Evolutionary conservation across 176 grass and related monocot species (phyloP).

Genomic region (Aegilops sharonensis): DNA sequence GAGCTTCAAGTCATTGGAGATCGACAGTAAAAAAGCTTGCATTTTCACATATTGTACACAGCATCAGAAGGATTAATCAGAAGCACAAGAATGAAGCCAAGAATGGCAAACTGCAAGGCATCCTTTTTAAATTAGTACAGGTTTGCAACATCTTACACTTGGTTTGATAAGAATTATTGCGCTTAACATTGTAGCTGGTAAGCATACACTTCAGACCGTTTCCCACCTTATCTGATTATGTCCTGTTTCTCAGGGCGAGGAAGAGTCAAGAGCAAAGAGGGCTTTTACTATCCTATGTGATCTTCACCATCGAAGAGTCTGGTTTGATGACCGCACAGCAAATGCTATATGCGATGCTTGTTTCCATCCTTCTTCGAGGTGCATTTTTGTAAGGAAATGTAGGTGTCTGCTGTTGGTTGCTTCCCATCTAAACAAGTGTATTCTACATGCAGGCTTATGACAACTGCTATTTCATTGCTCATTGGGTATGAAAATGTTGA

Average conservation of each 20-base stretch:
- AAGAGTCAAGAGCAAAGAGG: slow-evolving; percentile 85
- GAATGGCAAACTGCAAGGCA: slow-evolving; percentile 86
- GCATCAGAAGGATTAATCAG: slow-evolving; percentile 90
- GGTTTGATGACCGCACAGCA: slow-evolving; percentile 92
- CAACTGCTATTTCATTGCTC: slow-evolving; percentile 85
- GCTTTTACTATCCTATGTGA: slow-evolving; percentile 87
- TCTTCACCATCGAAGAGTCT: slow-evolving; percentile 83
- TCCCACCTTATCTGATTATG: background rate
- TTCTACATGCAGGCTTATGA: slow-evolving; percentile 67
- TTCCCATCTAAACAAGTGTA: slow-evolving; percentile 21
- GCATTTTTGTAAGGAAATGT: slow-evolving; percentile 14
- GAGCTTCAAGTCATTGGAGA: slow-evolving; percentile 94
- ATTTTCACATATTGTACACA: slow-evolving; percentile 88
- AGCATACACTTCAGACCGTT: background rate
- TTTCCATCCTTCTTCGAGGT: slow-evolving; percentile 90
- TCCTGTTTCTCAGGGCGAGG: slow-evolving; percentile 57
- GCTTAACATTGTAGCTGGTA: background rate
- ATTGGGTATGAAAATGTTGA: slow-evolving; percentile 85
- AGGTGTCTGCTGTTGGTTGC: background rate
- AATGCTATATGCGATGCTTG: slow-evolving; percentile 92
- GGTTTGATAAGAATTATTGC: background rate
- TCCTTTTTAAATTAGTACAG: slow-evolving; percentile 71
- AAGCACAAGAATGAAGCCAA: slow-evolving; percentile 81
- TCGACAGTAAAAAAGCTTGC: slow-evolving; percentile 76
- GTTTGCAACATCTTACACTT: slow-evolving; percentile 28